Evolutionary conservation across 2,329 filamentous ascomycete species (phyloP), one percentile per base, ranked within the genome.

Genomic region (Fusarium nanum): DNA sequence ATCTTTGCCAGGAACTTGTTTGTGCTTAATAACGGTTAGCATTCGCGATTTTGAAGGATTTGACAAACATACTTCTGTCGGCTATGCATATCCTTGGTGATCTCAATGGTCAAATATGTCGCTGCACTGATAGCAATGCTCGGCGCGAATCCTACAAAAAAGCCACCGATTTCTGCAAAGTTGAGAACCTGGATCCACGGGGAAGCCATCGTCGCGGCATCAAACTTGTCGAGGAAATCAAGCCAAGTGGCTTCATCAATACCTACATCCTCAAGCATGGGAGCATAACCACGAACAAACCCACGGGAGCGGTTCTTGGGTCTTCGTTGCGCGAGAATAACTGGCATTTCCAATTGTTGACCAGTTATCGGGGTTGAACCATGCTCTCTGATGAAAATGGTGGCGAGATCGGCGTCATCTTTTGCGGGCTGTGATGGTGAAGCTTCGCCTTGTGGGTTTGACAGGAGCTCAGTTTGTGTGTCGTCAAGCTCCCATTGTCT

Each of bases 141-240:
- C 12, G 60, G 49, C 6, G 48, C 59, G 16, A 64, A 22, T 6
- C 59, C 49, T 7, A 64, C 44, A 5, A 64, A 64, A 6, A 56
- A 27, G 6, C 59, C 60, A n/a, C 59, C 60, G 2, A 64, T 56
- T 14, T 57, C 49, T 9, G 59, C 60, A n/a, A 64, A 57, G 2
- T 64, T 64, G 20, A 64, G 62, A 1, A 64, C 60, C 28, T 64
- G 40, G 5, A 64, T 64, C 60, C 58, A 64, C 2, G 60, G 49
- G 0, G 60, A 64, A 2, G 60, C 42, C 22, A 22, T 30, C 18
- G 60, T 49, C 6, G 60, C 62, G 9, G 62, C 42, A 9, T 64
- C 60, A 6, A 64, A 64, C 12, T 64, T 57, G n/a, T 64, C 60
- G 4, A 64, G 14, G n/a, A 64, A 64, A 2, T 64, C 60, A 1